These are phyloP conservation scores for Pseudoscleropodium purum DNA, from an alignment of 225 moss, liverwort and hornwort genomes.

Conservation along the genomic window DNA sequence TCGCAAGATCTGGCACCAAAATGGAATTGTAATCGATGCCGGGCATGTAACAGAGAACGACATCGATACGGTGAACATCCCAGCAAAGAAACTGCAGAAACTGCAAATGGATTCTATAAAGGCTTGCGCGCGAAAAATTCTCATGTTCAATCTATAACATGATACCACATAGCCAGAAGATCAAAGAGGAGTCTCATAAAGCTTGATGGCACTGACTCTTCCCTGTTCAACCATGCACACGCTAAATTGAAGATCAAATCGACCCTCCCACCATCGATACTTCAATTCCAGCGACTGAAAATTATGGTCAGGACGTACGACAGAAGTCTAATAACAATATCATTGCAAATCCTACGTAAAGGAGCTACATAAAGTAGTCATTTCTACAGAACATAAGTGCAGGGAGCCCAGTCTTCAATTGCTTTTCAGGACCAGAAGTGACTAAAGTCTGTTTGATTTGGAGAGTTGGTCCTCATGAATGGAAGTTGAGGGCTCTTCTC, in stretches of 20 bases:
- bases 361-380: neutral
- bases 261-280: neutral
- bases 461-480: neutral
- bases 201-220: neutral
- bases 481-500: neutral
- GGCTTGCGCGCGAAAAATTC: neutral
- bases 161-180: neutral
- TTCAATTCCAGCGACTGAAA: neutral
- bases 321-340: neutral
- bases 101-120: neutral
- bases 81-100: neutral
- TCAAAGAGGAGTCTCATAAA: neutral
- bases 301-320: too few species aligned
- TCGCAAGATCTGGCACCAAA: neutral
- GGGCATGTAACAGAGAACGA: neutral
- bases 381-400: too few species aligned
- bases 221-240: neutral
- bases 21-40: neutral
- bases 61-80: neutral
- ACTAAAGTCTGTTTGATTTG: neutral
- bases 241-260: neutral
- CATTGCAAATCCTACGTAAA: neutral
- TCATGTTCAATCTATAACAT: neutral
- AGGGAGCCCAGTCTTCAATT: neutral
- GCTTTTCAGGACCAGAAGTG: neutral